Base-by-base conservation (phyloP, 169 alveolate genomes). In the Plasmodium vinckei region DNA sequence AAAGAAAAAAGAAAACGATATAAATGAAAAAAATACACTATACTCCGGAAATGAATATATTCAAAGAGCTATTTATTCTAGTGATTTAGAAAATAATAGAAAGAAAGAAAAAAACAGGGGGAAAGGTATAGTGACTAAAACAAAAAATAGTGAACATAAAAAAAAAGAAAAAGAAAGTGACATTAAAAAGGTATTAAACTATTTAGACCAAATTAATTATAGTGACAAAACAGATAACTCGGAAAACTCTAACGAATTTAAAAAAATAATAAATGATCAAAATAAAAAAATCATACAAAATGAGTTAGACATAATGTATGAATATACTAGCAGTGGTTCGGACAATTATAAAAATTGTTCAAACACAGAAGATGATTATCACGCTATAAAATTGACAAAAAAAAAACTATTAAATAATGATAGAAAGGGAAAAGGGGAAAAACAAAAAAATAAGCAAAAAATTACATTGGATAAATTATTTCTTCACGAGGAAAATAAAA, bases 401-500 rank as follows among this genome's bases (percentile, higher is more conserved):
- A 9, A 60, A 1, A 46, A 67, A 15, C 13, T 56, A 44, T 17
- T n/a, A 13, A 60, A 54, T n/a, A 33, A 56, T 46, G 23, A 15
- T 15, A 9, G 44, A 5, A 21, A 15, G 3, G 39, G n/a, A 44
- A 51, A 15, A 9, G 13, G n/a, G 13, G 39, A 21, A 39, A 67
- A 71, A 9, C 2, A 33, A 57, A 57, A 72, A 42, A 61, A 61
- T 39, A 82, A 67, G 53, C 65, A 79, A 7, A 82, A 82, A 82
- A 54, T 59, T 39, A 82, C 82, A 21, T 65, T 82, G 19, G 59
- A 65, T 60, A 59, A 82, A 19, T 27, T 82, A 54, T 82, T 82
- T 54, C 64, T 67, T 12, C 71, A 25, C 15, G 65, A 77, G 21
- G 69, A 82, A 39, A 53, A 68, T 15, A 33, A 33, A 33, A 33